These are phyloP conservation scores for thale cress (Arabidopsis thaliana) DNA, from an alignment of 345 rosid species.

Conservation along the genomic window DNA sequence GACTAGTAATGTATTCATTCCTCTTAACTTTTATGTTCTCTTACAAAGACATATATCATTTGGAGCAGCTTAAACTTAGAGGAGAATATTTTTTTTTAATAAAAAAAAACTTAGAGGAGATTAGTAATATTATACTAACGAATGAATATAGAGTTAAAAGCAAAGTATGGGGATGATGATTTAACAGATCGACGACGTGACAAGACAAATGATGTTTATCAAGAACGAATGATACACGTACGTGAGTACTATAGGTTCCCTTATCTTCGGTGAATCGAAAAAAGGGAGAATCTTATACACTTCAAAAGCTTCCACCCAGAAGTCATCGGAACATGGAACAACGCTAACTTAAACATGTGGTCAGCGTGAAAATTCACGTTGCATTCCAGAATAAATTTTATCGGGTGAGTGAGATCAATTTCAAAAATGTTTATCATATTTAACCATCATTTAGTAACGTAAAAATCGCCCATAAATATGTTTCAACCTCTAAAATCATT, in stretches of 20 bases:
- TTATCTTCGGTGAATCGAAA: constrained; percentile 33
- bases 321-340: constrained; percentile 30
- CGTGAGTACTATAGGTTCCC: constrained; percentile 26
- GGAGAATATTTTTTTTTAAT: neutral
- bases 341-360: constrained; percentile 10
- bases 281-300: constrained; percentile 30
- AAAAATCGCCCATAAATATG: neutral
- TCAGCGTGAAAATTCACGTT: constrained; percentile 7
- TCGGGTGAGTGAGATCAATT: neutral
- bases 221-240: constrained; percentile 40
- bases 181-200: constrained; percentile 31
- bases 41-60: no score
- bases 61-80: no score
- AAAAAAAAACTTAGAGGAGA: neutral
- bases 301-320: constrained; percentile 32
- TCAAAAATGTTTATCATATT: neutral
- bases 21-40: no score
- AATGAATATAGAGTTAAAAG: neutral
- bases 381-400: neutral
- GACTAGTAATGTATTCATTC: no score
- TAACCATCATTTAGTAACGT: neutral
- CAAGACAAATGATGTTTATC: constrained; percentile 29
- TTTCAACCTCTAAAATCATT: neutral
- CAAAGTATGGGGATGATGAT: neutral
- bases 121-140: neutral